phyloP scores from a whole-genome alignment of 805 yeast genomes.

The Kazachstania taianensis region DNA sequence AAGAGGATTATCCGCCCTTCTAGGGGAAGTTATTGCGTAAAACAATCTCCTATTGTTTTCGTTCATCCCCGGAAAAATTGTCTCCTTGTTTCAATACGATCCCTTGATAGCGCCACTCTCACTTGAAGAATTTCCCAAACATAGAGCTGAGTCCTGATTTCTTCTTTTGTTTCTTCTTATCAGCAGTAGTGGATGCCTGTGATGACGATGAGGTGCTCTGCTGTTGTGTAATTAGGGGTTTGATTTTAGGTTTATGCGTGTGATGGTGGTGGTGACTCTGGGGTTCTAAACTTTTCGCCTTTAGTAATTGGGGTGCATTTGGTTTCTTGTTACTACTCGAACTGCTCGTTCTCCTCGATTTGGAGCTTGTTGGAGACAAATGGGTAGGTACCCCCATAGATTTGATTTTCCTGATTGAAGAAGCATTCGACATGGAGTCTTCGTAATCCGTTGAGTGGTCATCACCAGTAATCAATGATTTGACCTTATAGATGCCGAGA shows the following conservation, averaged over 20 bases:
- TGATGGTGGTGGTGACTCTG: background rate
- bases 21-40: no score
- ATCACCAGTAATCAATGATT: conserved; percentile 21
- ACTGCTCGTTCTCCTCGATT: background rate
- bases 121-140: conserved; percentile 14
- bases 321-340: conserved; percentile 1
- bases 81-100: no score
- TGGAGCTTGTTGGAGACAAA: no score
- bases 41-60: no score
- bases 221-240: background rate
- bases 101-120: no score
- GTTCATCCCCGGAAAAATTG: no score
- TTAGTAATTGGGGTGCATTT: background rate
- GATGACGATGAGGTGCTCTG: background rate
- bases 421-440: conserved; percentile 2
- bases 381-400: conserved; percentile 12
- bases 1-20: background rate
- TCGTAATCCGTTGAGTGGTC: conserved; percentile 6
- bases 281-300: conserved; percentile 2
- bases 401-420: conserved; percentile 14
- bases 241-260: no score
- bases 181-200: background rate
- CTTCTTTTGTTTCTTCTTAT: conserved; percentile 6
- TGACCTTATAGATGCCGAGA: conserved; percentile 24
- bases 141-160: conserved; percentile 14